Conservation (phyloP, 1,284 basidiomycete species). For the Volvariella surrecta region DNA sequence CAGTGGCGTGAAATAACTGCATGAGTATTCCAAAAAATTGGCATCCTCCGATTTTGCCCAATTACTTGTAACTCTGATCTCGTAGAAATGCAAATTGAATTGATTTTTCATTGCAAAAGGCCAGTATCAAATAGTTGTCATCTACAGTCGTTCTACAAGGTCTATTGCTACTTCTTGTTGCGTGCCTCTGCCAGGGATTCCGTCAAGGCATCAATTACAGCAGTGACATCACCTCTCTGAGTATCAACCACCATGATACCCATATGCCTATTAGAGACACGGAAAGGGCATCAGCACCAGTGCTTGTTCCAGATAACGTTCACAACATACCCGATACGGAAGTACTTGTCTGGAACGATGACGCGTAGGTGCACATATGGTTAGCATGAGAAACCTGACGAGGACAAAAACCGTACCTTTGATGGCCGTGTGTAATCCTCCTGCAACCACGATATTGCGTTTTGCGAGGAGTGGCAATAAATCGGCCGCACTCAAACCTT, state of each 20-base stretch:
- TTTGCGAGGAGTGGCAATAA: slow-evolving; percentile 64
- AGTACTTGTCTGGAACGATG: slow-evolving; percentile 55
- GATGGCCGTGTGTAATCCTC: slow-evolving; percentile 81
- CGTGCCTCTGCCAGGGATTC: slow-evolving; percentile 49
- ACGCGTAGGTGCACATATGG: slow-evolving; percentile 6
- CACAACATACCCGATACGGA: slow-evolving; percentile 61
- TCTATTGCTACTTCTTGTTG: slow-evolving; percentile 12
- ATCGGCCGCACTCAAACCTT: slow-evolving; percentile 66
- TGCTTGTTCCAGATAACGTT: no score
- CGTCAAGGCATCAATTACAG: slow-evolving; percentile 60
- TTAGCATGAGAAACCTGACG: slow-evolving; percentile 2
- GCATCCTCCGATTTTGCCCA: no score
- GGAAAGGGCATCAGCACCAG: background rate
- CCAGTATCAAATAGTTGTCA: no score
- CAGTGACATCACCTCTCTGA: slow-evolving; percentile 70
- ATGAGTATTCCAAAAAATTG: no score
- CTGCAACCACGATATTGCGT: slow-evolving; percentile 79
- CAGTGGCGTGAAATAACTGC: slow-evolving; percentile 17
- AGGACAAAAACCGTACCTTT: slow-evolving; percentile 52
- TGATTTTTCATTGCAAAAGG: slow-evolving; percentile 75
- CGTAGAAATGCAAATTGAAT: slow-evolving; percentile 6
- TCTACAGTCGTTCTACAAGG: background rate
- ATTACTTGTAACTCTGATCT: background rate
- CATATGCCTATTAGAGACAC: slow-evolving; percentile 65
- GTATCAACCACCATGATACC: slow-evolving; percentile 74